These are phyloP conservation scores for Botrytis elliptica DNA, from an alignment of 2,329 filamentous ascomycete genomes.

Conservation along the genomic window DNA sequence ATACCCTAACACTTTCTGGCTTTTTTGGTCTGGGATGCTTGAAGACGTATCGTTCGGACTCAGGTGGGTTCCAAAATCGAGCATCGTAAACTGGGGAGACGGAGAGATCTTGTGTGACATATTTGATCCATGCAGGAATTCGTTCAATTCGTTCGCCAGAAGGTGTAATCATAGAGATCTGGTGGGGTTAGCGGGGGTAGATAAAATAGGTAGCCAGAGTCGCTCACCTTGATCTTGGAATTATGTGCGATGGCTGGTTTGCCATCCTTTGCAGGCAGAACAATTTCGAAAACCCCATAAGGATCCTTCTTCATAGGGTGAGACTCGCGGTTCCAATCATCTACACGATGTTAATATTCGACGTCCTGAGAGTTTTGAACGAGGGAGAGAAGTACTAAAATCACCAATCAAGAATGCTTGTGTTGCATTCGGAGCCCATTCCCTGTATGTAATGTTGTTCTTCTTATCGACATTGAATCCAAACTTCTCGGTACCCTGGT, in stretches of 20 bases:
- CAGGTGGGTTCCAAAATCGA: conserved; percentile 93
- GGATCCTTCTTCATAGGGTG: conserved; percentile 84
- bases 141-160: conserved; percentile 80
- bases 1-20: conserved; percentile 83
- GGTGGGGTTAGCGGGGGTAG: conserved; percentile 26
- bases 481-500: conserved; percentile 78
- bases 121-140: conserved; percentile 94
- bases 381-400: conserved; percentile 65
- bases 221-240: conserved; percentile 84
- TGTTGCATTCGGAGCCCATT: conserved; percentile 92
- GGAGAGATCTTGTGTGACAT: conserved; percentile 87
- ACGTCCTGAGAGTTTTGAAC: conserved; percentile 20
- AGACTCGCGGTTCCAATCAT: conserved; percentile 80
- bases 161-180: conserved; percentile 83
- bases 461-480: conserved; percentile 80
- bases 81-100: conserved; percentile 94
- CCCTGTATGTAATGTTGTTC: conserved; percentile 84
- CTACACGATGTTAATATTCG: conserved; percentile 45
- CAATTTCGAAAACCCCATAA: conserved; percentile 86
- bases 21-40: conserved; percentile 80
- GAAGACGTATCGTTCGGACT: conserved; percentile 74
- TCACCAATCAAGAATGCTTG: conserved; percentile 87
- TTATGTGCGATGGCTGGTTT: conserved; percentile 82
- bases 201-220: neutral
- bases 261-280: conserved; percentile 70